Base-by-base conservation (phyloP, 1,139 yeast species). In the Taiozyma sp. region DNA sequence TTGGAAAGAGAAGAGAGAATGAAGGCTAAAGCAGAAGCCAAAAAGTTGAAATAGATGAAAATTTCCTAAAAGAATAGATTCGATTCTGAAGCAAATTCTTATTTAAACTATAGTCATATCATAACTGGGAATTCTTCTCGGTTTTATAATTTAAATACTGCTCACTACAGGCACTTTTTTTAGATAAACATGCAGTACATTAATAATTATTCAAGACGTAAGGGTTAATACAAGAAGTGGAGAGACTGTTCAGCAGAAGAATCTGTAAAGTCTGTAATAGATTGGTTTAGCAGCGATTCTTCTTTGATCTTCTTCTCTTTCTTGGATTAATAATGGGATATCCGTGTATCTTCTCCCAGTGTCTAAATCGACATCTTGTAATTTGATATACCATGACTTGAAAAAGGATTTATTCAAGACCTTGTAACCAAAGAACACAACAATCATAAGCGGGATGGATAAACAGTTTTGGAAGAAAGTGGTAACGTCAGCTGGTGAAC, bases 1-100 rank as follows among this genome's bases (percentile, higher is more conserved):
- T 71, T 71, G 30, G 74, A 75, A 52, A 78, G 92, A 68, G 90
- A 84, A 67, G 72, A 68, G 53, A 79, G 75, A 62, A 76, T 79
- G 80, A 79, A 72, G 65, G 62, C 60, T 47, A 72, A 64, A 57
- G 85, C 84, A 30, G 84, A 79, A 58, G 69, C 71, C 24, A 71
- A 73, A 56, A 70, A 71, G 58, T 59, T 57, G 27, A 59, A 58
- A 40, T 63, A 53, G 47, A 38, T n/a, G 8, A 8, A 19, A 6
- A 10, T 14, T 30, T 6, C 8, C 27, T 24, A 24, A 24, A 24
- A 24, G 9, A 7, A 24, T 8, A 24, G n/a, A 14, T 32, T 32
- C 36, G 7, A n/a, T 32, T 32, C 36, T 32, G 9, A 32, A 32
- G 14, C 36, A 32, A 32, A 32, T 13, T 8, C 3, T 32, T 32